Base-by-base conservation (phyloP, 2,329 filamentous ascomycete genomes). In the Magnaporthales sp. region DNA sequence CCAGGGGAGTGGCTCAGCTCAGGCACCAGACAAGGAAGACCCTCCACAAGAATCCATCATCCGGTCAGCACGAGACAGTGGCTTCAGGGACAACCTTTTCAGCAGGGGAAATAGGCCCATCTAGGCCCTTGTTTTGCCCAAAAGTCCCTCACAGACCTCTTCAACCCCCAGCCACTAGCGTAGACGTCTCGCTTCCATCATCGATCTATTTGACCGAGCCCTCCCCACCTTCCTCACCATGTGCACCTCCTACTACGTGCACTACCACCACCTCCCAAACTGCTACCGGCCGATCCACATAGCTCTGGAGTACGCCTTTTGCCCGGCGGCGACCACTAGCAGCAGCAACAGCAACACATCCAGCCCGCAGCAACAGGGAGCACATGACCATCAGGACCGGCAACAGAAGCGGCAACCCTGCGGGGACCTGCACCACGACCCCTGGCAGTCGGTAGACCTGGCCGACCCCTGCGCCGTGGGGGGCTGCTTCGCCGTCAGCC, bases 241-340 rank as follows among this genome's bases (percentile, higher is more conserved):
- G 83, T 85, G 83, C 70, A 79, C 76, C 68, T 80, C 80, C 73
- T 80, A 81, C 69, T 81, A 81, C 70, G 75, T 83, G 58, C 82
- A 85, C 71, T 79, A 83, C 72, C 83, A 85, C 71, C 83, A 72
- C 66, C 64, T 68, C 22, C 51, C 69, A 13, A 66, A 69, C 6
- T 72, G 71, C 58, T 8, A 46, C 9, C 66, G 67, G 19, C 54
- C 46, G 15, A 65, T 69, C 38, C 67, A 68, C 56, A 70, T 70
- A 51, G 68, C 68, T 24, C 66, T 72, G 64, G 68, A 70, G 8
- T 72, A 71, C 51, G 61, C 60, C 30, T 70, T 68, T 58, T 72
- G 71, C 68, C 11, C 22, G 4, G 31, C 54, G 10, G 70, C 69
- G n/a, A n/a, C 68, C 13, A 26, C 19, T 9, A 69, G 15, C 31